These are phyloP conservation scores for Populus tomentosa DNA, from an alignment of 441 rosid species.

Conservation along the genomic window DNA sequence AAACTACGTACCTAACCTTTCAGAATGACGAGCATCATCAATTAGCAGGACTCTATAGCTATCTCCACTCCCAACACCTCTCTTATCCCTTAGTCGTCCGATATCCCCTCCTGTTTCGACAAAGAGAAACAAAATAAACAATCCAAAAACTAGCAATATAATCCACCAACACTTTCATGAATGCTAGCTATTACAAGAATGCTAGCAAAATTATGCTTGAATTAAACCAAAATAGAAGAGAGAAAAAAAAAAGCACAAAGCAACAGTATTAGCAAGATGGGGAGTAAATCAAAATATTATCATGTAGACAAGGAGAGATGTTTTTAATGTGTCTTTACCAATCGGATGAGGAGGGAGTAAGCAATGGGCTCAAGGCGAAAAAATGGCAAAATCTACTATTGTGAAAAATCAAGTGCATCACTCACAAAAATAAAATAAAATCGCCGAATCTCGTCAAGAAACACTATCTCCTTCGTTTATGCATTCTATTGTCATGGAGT, in stretches of 20 bases:
- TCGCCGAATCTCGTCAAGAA: neutral
- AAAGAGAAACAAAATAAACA: neutral
- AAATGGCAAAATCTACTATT: neutral
- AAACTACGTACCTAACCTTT: conserved; percentile 22
- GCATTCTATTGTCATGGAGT: neutral
- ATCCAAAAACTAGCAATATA: neutral
- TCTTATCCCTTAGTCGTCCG: conserved; percentile 19
- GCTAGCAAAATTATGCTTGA: neutral
- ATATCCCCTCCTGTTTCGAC: conserved; percentile 28
- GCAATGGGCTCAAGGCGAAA: neutral
- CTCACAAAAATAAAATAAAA: neutral
- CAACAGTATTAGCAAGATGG: neutral
- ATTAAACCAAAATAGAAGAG: neutral
- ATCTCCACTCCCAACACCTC: conserved; percentile 29
- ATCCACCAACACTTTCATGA: neutral
- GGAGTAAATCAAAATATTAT: neutral
- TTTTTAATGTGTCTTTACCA: neutral
- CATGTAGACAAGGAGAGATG: neutral
- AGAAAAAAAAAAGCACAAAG: neutral
- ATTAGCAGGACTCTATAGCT: conserved; percentile 30
- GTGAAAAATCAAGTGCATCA: neutral
- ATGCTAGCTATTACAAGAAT: neutral
- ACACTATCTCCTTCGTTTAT: neutral
- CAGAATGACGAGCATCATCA: conserved; percentile 27
- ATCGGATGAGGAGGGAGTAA: neutral